Percentiles rank a stretch among this genome's conserved stretches.
Conservation (phyloP, 2,329 filamentous ascomycete species). For the Talaromyces marneffei region DNA sequence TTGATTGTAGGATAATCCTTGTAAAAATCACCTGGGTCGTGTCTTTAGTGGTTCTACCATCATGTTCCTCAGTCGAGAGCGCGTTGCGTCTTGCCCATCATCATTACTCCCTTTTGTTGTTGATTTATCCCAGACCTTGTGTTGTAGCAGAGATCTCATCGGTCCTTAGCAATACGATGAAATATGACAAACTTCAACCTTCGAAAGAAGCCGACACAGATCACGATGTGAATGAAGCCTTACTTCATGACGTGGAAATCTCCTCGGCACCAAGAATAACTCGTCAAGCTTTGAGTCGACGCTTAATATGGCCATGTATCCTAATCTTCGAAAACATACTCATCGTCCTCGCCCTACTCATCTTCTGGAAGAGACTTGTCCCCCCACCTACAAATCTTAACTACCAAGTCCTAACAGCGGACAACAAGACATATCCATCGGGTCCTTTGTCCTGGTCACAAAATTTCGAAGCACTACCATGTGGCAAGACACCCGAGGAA, state of each 20-base stretch:
- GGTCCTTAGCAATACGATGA: not conserved
- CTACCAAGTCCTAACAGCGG: not conserved
- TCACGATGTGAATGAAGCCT: not conserved
- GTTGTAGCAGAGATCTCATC: not conserved
- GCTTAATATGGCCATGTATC: not conserved
- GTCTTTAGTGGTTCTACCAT: not conserved
- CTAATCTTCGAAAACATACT: not conserved
- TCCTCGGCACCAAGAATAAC: not conserved
- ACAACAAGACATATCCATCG: not conserved
- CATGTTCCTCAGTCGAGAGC: not conserved
- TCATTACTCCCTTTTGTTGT: not conserved
- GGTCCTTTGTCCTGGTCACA: not conserved
- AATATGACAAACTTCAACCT: not conserved
- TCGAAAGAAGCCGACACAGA: not conserved
- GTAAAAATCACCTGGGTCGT: not conserved
- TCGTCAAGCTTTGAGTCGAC: not conserved
- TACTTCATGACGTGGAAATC: not conserved
- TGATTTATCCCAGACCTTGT: not conserved
- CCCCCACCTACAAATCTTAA: not conserved
- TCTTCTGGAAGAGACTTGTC: not conserved
- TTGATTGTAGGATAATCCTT: not conserved
- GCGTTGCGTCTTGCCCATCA: not conserved
- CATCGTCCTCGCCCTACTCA: not conserved
- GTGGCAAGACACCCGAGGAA: conserved; percentile 11
- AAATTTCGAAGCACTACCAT: not conserved